Conservation (phyloP, 2,329 filamentous ascomycete species). For the Hymenoscyphus repandus region DNA sequence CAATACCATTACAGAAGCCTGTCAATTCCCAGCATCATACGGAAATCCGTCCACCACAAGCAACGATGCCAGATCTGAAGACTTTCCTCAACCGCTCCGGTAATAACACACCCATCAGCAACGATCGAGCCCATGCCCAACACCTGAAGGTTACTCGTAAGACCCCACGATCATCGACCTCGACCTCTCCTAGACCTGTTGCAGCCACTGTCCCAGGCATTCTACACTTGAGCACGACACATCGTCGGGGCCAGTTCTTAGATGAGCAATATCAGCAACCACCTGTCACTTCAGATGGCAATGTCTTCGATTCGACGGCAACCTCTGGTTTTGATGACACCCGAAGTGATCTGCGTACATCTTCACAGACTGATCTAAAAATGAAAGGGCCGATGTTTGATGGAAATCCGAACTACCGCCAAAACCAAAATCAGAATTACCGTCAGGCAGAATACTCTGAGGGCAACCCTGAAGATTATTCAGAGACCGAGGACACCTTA, state of each 20-base stretch:
- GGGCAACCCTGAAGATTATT: background rate
- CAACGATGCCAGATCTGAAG: background rate
- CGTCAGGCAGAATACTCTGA: background rate
- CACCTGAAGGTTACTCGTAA: too few species aligned
- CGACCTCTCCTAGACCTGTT: too few species aligned
- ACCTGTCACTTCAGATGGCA: background rate
- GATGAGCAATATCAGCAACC: too few species aligned
- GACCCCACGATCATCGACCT: too few species aligned
- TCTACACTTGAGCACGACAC: too few species aligned
- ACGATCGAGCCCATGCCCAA: too few species aligned
- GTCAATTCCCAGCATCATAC: too few species aligned
- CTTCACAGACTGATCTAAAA: background rate
- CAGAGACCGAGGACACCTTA: background rate
- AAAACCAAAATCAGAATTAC: background rate
- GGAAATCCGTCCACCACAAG: too few species aligned
- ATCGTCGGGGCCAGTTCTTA: too few species aligned
- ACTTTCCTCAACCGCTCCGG: background rate
- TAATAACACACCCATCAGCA: too few species aligned
- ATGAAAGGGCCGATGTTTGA: background rate
- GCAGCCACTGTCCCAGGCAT: too few species aligned
- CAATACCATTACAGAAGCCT: too few species aligned
- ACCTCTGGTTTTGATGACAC: slow-evolving; percentile 8
- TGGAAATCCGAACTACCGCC: background rate
- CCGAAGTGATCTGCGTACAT: slow-evolving; percentile 1
- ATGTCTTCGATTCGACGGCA: slow-evolving; percentile 8